A percentile compares a stretch with the other conserved stretches of the same genome.
These are phyloP conservation scores for Trichoderma atrobrunneum DNA, from an alignment of 2,329 filamentous ascomycete genomes.

Conservation along the genomic window DNA sequence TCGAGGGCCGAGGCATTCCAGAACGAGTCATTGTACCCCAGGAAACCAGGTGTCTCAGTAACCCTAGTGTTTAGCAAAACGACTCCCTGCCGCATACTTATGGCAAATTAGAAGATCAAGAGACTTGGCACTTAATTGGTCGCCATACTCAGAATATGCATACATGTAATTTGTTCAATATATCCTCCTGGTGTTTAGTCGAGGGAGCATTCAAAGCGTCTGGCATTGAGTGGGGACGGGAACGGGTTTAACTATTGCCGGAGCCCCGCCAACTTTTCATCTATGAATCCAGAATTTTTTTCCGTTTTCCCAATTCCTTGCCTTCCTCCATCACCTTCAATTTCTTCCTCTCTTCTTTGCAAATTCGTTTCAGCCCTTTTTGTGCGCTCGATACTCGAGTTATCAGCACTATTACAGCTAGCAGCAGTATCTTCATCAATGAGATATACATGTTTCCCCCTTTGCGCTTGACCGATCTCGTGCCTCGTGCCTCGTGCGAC, in stretches of 20 bases:
- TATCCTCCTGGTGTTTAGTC: not conserved
- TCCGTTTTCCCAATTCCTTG: not conserved
- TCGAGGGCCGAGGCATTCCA: not conserved
- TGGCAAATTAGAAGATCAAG: not conserved
- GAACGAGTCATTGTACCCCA: conserved; percentile 5
- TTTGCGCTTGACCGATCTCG: not conserved
- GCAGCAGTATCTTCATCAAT: not conserved
- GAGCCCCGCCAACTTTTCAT: not conserved
- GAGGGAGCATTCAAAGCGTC: not conserved
- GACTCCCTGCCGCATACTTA: not conserved
- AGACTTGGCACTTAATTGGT: not conserved
- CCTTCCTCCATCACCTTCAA: not conserved
- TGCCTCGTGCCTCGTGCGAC: conserved; percentile 4
- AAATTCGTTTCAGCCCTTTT: not conserved
- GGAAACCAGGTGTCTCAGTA: conserved; percentile 9
- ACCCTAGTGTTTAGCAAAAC: no score
- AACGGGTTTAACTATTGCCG: conserved; percentile 10
- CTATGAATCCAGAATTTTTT: not conserved
- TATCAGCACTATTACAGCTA: not conserved
- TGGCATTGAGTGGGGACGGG: not conserved
- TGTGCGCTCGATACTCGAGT: not conserved
- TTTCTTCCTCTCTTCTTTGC: not conserved
- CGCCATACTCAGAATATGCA: not conserved
- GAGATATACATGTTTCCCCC: not conserved
- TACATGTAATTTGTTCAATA: no score